Conservation (phyloP, 164 flowering plant genomes). For the Magnolia sinica region DNA sequence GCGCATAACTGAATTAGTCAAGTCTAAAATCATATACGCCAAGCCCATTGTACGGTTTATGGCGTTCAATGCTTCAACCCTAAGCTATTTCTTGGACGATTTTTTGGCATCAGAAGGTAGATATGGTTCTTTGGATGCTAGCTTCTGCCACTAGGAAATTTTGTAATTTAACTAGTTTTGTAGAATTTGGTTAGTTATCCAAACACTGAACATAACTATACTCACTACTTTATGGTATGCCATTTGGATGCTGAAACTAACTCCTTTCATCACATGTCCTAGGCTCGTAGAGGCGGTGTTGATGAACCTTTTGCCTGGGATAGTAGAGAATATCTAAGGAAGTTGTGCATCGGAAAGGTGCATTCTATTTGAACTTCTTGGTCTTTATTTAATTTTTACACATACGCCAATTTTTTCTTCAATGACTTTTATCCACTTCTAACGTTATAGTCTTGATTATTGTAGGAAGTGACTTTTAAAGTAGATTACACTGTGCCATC, state of each 20-base stretch:
- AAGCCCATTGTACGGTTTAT: no score
- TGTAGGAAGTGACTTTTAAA: conserved; percentile 79
- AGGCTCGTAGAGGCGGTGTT: conserved; percentile 86
- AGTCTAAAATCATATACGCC: no score
- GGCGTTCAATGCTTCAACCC: no score
- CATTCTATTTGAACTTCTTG: neutral
- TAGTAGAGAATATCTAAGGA: conserved; percentile 86
- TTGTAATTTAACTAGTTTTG: neutral
- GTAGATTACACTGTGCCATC: conserved; percentile 77
- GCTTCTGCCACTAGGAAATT: neutral
- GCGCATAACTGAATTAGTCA: no score
- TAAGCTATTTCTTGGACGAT: no score
- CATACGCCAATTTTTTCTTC: neutral
- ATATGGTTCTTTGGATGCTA: no score
- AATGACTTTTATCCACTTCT: neutral
- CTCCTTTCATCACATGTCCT: neutral
- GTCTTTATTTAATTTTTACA: neutral
- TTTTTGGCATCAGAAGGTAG: no score
- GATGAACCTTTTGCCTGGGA: conserved; percentile 99
- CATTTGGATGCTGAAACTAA: neutral
- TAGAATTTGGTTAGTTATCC: neutral
- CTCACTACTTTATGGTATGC: neutral
- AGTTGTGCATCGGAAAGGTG: conserved; percentile 95
- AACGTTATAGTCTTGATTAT: conserved; percentile 6
- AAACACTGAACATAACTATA: no score